Base-by-base conservation (phyloP, 1,139 yeast genomes). In the Spencermartinsiella ligniputridi region DNA sequence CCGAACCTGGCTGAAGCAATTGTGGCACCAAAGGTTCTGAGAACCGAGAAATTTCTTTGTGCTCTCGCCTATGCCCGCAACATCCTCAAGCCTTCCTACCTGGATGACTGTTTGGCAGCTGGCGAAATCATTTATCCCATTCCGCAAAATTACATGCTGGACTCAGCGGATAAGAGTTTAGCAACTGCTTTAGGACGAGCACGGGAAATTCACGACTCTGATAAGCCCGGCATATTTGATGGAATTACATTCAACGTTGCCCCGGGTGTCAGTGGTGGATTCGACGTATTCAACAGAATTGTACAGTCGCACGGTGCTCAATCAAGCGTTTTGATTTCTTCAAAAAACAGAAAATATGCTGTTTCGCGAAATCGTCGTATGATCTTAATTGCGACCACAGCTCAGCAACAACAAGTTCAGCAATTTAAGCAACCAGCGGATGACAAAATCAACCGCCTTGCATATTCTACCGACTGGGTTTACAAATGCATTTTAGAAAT, bases 31-130 rank as follows among this genome's bases (percentile, higher is more conserved):
- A 79, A 80, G 50, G 73, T 83, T 11, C 63, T 84, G 54, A 74
- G 97, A 52, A 92, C 97, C 0, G 95, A 85, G 48, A 92, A 92
- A 64, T 90, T 90, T 58, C 70, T 92, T 29, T 63, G 68, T 25
- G 68, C 75, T 1, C 54, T 76, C 45, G 68, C 76, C 2, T 52
- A 52, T 5, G 67, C 64, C 1, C 68, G 69, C n/a, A 57, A 58
- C 17, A 71, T 82, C 15, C 64, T 63, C 34, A 52, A 55, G 40
- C 60, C 57, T 15, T 44, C 42, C 21, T 66, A 66, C 63, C 56
- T 64, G 42, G 55, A 38, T 3, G 62, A 56, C 12, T 58, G 65
- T 24, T 44, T 46, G 22, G 25, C 46, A 2, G 42, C 45, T 12
- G 46, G 42, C 11, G 40, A 37, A 6, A 37, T 50, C 9, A 20